Conservation (phyloP, 2,329 filamentous ascomycete species). For the Hymenoscyphus infarciens region DNA sequence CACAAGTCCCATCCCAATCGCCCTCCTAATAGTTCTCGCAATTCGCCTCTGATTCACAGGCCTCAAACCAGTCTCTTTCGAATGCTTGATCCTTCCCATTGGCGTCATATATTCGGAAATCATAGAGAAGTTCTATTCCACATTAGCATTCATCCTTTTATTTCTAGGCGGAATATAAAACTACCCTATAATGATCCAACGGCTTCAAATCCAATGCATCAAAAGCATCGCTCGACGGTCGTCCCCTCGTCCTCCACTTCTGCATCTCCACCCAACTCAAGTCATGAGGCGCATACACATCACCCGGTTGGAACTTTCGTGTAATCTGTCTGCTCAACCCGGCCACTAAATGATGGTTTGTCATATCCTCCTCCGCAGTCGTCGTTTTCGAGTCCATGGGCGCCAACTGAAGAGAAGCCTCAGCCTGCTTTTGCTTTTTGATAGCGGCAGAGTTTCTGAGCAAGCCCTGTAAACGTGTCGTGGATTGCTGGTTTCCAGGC, state of each 20-base stretch:
- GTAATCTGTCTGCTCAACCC: conserved; percentile 62
- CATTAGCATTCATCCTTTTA: conserved; percentile 9
- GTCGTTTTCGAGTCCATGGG: background rate
- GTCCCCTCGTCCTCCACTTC: conserved; percentile 67
- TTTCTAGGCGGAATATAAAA: conserved; percentile 26
- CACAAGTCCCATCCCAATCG: conserved; percentile 86
- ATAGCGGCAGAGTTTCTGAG: background rate
- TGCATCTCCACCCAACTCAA: conserved; percentile 71
- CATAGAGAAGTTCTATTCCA: conserved; percentile 77
- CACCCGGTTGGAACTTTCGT: conserved; percentile 71
- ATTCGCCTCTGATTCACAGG: conserved; percentile 90
- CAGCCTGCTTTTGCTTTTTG: background rate
- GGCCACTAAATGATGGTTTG: conserved; percentile 34
- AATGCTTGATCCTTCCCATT: conserved; percentile 80
- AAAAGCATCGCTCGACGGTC: conserved; percentile 65
- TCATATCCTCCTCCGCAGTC: conserved; percentile 13
- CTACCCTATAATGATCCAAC: conserved; percentile 80
- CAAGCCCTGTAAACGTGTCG: background rate
- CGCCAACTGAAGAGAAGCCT: background rate
- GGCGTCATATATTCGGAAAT: conserved; percentile 84
- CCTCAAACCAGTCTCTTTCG: conserved; percentile 71
- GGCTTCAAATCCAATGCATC: conserved; percentile 79
- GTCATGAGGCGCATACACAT: conserved; percentile 90
- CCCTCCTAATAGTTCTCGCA: conserved; percentile 85
- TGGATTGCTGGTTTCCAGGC: background rate